Percentiles rank a stretch among this genome's conserved stretches.
These are phyloP conservation scores for Skeletonema tropicum DNA, from an alignment of 108 stramenopile genomes.

Conservation along the genomic window DNA sequence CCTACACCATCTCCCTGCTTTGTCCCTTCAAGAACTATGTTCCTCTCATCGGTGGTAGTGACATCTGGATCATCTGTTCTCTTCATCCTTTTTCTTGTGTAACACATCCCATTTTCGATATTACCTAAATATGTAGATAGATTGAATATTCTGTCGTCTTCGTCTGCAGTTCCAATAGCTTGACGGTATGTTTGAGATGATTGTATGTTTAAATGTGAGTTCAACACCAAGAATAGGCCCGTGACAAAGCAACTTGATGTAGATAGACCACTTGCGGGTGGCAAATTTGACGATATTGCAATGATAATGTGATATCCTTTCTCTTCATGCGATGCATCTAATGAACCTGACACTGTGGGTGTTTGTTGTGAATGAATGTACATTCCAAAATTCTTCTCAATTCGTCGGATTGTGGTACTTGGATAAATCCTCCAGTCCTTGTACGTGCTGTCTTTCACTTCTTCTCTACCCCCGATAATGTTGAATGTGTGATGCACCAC, in stretches of 20 bases:
- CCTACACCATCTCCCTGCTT: constrained; percentile 25
- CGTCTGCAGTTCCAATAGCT: constrained; percentile 21
- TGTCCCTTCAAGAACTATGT: constrained; percentile 20
- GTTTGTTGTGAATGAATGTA: not conserved
- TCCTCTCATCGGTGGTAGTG: not conserved
- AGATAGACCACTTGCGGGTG: constrained; percentile 31
- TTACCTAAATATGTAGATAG: constrained; percentile 36
- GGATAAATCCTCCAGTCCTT: constrained; percentile 32
- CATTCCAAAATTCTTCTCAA: constrained; percentile 33
- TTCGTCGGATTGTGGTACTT: constrained; percentile 6
- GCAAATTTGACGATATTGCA: constrained; percentile 26
- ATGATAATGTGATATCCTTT: constrained; percentile 15
- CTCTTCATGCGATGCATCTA: not conserved
- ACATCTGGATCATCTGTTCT: not conserved
- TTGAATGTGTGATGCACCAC: constrained; percentile 30
- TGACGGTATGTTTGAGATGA: constrained; percentile 13
- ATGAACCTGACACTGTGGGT: not conserved
- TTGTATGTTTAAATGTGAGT: constrained; percentile 9
- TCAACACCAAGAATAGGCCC: constrained; percentile 21
- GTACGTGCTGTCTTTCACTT: not conserved
- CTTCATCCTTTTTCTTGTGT: not conserved
- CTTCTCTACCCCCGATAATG: not conserved
- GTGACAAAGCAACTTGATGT: constrained; percentile 35
- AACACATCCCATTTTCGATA: constrained; percentile 29
- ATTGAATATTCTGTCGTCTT: constrained; percentile 8